Evolutionary conservation across 805 yeast species (phyloP).

Genomic region (Candida verbasci): DNA sequence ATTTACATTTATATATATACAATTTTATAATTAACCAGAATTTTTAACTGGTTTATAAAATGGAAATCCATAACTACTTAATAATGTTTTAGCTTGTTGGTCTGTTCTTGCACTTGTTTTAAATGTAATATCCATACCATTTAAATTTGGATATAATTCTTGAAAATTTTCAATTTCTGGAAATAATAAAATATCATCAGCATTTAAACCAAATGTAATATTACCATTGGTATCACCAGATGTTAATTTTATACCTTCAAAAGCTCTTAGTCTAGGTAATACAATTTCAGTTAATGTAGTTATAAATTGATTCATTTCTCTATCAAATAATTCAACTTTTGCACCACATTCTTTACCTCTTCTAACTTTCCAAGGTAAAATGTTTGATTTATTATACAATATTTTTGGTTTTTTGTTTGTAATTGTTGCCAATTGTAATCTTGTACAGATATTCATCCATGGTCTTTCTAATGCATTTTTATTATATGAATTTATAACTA

Average conservation of each 20-base stretch:
- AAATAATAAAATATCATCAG: constrained; percentile 74
- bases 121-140: constrained; percentile 80
- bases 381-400: constrained; percentile 71
- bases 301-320: constrained; percentile 80
- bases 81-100: constrained; percentile 77
- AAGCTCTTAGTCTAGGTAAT: constrained; percentile 87
- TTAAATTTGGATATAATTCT: constrained; percentile 83
- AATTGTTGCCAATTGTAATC: constrained; percentile 82
- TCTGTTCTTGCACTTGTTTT: constrained; percentile 90
- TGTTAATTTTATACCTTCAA: constrained; percentile 67
- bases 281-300: constrained; percentile 87
- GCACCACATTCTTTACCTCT: constrained; percentile 92
- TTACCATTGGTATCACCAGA: constrained; percentile 86
- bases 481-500: constrained; percentile 73
- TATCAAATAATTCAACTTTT: constrained; percentile 69
- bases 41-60: constrained; percentile 30
- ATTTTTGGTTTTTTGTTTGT: constrained; percentile 84
- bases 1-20: constrained; percentile 1
- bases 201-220: constrained; percentile 75
- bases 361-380: constrained; percentile 81
- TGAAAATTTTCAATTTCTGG: constrained; percentile 92
- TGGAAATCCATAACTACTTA: constrained; percentile 81
- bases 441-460: constrained; percentile 71
- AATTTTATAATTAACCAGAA: neutral
- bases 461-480: constrained; percentile 66